Percentiles rank a stretch among this genome's conserved stretches.
phyloP scores from a whole-genome alignment of 495 filamentous ascomycete genomes.

The Chlorociboria aeruginascens region DNA sequence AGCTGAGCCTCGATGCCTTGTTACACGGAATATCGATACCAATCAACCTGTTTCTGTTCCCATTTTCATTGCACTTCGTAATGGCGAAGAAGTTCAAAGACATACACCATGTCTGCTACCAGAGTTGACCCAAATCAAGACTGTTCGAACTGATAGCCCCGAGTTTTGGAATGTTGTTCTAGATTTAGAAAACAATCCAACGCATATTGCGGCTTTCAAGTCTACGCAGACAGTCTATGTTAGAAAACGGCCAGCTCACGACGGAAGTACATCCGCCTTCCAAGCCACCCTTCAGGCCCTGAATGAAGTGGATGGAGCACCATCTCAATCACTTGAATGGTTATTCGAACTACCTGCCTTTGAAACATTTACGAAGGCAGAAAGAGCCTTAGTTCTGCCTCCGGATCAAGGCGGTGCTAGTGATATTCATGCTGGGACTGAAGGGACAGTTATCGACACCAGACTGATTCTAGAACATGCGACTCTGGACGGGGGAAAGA shows the following conservation, averaged over 20 bases:
- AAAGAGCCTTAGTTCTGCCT: conserved; percentile 63
- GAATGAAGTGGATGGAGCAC: conserved; percentile 30
- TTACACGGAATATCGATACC: conserved; percentile 74
- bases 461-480: conserved; percentile 57
- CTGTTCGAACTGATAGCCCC: conserved; percentile 51
- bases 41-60: conserved; percentile 65
- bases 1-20: conserved; percentile 75
- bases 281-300: conserved; percentile 60
- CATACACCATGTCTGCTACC: conserved; percentile 76
- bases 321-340: conserved; percentile 54
- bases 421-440: conserved; percentile 34
- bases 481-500: conserved; percentile 42
- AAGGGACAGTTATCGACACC: conserved; percentile 63
- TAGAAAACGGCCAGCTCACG: conserved; percentile 60
- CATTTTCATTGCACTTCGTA: conserved; percentile 42
- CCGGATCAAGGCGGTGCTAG: conserved; percentile 35
- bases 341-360: conserved; percentile 57
- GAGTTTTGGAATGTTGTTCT: conserved; percentile 81
- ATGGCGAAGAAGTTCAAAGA: conserved; percentile 27
- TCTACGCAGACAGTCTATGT: conserved; percentile 70
- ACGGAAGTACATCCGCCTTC: conserved; percentile 59
- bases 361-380: conserved; percentile 56
- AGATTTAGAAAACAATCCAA: conserved; percentile 56
- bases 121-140: conserved; percentile 54
- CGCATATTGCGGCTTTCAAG: conserved; percentile 58